phyloP scores from a whole-genome alignment of 1,139 yeast species.

The Yamadazyma sp. region DNA sequence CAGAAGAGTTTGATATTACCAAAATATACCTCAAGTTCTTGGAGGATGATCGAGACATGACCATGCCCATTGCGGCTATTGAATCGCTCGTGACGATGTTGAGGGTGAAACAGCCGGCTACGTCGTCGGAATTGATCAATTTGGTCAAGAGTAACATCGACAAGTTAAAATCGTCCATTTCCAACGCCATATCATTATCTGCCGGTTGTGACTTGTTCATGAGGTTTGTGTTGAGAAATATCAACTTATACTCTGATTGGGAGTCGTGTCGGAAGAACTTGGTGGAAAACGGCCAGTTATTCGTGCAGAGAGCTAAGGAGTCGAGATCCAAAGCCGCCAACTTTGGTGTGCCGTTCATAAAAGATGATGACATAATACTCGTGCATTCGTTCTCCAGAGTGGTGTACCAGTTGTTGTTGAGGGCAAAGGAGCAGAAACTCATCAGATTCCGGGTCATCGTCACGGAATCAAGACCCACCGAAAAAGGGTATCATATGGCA shows the following conservation, averaged over 20 bases:
- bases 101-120: constrained; percentile 79
- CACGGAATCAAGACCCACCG: constrained; percentile 89
- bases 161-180: constrained; percentile 72
- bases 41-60: constrained; percentile 87
- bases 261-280: constrained; percentile 88
- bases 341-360: constrained; percentile 82
- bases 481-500: constrained; percentile 79
- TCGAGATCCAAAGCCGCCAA: constrained; percentile 87
- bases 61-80: constrained; percentile 99
- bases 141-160: constrained; percentile 75
- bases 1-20: constrained; percentile 65
- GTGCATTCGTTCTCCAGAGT: constrained; percentile 95
- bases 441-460: constrained; percentile 87
- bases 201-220: constrained; percentile 98
- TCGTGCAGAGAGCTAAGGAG: constrained; percentile 88
- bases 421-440: constrained; percentile 69
- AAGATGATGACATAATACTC: constrained; percentile 87
- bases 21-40: constrained; percentile 76
- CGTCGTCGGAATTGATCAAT: constrained; percentile 89
- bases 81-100: constrained; percentile 87
- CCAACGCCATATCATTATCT: constrained; percentile 86
- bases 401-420: constrained; percentile 69
- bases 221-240: constrained; percentile 87
- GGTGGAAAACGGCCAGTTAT: constrained; percentile 90
- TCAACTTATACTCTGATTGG: constrained; percentile 90